Conservation (phyloP, 2,329 filamentous ascomycete species). For the Cladosporium sp. region DNA sequence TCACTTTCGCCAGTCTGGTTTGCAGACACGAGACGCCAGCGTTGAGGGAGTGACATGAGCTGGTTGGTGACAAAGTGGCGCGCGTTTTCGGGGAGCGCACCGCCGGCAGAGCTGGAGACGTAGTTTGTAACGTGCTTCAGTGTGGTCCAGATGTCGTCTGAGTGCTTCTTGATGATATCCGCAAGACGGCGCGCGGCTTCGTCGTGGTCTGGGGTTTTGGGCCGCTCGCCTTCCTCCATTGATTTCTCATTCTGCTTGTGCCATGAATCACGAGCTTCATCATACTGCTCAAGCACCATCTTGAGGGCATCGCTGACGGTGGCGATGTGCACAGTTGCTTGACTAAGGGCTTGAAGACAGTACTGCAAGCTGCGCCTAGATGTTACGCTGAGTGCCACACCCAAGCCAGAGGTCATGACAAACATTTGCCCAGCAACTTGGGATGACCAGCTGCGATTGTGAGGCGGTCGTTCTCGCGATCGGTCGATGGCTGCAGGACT, state of each 20-base stretch:
- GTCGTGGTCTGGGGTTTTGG: constrained; percentile 30
- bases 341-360: constrained; percentile 73
- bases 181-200: constrained; percentile 56
- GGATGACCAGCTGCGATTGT: constrained; percentile 62
- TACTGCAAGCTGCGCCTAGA: constrained; percentile 79
- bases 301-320: constrained; percentile 70
- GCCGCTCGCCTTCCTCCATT: constrained; percentile 26
- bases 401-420: constrained; percentile 84
- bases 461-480: constrained; percentile 31
- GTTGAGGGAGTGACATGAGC: constrained; percentile 75
- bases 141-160: constrained; percentile 44
- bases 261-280: constrained; percentile 44
- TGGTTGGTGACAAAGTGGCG: constrained; percentile 76
- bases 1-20: constrained; percentile 33
- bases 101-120: constrained; percentile 86
- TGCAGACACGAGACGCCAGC: constrained; percentile 67
- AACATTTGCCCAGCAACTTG: constrained; percentile 56
- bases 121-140: constrained; percentile 76
- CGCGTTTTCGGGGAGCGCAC: constrained; percentile 84
- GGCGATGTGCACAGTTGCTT: constrained; percentile 76
- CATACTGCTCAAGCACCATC: constrained; percentile 74
- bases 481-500: constrained; percentile 28
- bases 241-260: constrained; percentile 44
- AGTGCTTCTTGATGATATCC: constrained; percentile 66
- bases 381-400: constrained; percentile 85